Conservation (phyloP, 148 eudicot genomes). For the Bassia scoparia region DNA sequence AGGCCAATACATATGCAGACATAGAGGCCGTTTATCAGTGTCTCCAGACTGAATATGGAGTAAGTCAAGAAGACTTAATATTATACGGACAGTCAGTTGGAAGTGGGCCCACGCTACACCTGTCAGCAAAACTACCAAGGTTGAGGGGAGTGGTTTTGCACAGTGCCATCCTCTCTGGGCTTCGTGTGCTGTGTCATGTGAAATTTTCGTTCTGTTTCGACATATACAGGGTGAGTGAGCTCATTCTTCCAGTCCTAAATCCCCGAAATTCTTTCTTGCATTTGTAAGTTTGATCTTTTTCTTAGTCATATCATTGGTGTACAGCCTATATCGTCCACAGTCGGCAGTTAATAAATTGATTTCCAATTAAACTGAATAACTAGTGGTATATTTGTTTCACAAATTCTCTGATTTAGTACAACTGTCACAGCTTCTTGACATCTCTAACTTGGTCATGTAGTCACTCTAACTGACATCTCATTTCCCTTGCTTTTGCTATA, state of each 20-base stretch:
- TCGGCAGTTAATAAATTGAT: no score
- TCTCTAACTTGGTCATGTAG: neutral
- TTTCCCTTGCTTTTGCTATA: neutral
- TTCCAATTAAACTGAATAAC: no score
- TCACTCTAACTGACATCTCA: neutral
- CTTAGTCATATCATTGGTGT: neutral
- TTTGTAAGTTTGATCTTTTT: neutral
- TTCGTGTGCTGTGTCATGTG: slow-evolving; percentile 90
- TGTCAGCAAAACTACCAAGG: slow-evolving; percentile 87
- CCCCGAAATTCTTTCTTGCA: no score
- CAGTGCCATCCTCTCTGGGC: slow-evolving; percentile 97
- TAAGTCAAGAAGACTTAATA: slow-evolving; percentile 89
- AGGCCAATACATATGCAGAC: slow-evolving; percentile 85
- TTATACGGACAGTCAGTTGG: slow-evolving; percentile 98
- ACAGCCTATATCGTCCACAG: no score
- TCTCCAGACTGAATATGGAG: slow-evolving; percentile 85
- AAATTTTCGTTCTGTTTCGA: slow-evolving; percentile 86
- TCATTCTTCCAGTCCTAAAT: neutral
- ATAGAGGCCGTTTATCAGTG: slow-evolving; percentile 97
- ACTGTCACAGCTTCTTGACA: no score
- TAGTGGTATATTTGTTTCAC: no score
- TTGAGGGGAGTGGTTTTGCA: slow-evolving; percentile 97
- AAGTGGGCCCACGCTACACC: slow-evolving; percentile 93
- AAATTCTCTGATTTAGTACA: neutral
- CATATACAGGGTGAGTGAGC: slow-evolving; percentile 70